Conservation (phyloP, 225 moss, liverwort and hornwort species). For the Asterella californica region DNA sequence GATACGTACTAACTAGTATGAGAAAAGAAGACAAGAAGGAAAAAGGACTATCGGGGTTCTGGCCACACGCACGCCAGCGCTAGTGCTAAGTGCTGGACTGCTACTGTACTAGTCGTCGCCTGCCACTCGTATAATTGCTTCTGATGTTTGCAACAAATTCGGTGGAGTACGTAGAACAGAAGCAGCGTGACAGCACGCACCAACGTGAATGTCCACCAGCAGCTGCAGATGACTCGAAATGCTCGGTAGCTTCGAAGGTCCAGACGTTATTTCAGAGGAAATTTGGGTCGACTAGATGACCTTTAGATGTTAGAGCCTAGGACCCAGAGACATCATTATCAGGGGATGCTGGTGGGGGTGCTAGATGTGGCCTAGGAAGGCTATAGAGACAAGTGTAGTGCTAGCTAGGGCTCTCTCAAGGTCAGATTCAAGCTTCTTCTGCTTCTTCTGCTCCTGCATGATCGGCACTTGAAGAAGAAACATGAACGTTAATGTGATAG, state of each 20-base stretch:
- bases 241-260: background rate
- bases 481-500: background rate
- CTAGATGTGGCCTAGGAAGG: background rate
- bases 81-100: background rate
- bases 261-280: background rate
- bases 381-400: background rate
- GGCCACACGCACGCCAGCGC: background rate
- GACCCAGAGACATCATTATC: background rate
- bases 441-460: background rate
- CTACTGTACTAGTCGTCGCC: background rate
- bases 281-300: background rate
- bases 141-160: background rate
- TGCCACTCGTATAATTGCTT: background rate
- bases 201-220: background rate
- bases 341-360: too few species aligned
- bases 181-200: background rate
- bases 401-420: background rate
- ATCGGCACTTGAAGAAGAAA: background rate
- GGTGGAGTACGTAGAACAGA: background rate
- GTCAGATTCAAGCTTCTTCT: background rate
- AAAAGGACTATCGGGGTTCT: too few species aligned
- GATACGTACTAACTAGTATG: background rate
- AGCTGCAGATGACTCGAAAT: slow-evolving; percentile 6
- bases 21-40: background rate
- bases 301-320: slow-evolving; percentile 1